A percentile compares a stretch with the other conserved stretches of the same genome.
Conservation (phyloP, 2,329 filamentous ascomycete species). For the Clarireedia sp. region DNA sequence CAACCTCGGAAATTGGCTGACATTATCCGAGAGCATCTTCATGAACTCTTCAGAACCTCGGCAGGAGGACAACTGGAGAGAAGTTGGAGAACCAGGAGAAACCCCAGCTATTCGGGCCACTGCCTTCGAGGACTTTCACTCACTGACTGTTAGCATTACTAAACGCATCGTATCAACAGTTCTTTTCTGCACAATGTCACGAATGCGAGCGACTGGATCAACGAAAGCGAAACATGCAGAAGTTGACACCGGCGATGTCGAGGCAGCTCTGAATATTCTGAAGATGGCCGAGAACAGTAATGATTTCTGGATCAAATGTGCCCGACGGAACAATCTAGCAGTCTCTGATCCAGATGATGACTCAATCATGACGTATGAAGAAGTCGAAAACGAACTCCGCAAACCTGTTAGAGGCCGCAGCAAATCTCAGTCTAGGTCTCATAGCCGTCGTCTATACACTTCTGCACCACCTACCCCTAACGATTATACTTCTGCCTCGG, state of each 20-base stretch:
- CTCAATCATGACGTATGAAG: conserved; percentile 31
- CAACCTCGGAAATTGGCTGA: conserved; percentile 50
- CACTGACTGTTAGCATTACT: conserved; percentile 58
- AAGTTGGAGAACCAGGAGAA: conserved; percentile 42
- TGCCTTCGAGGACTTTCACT: conserved; percentile 68
- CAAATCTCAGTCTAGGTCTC: conserved; percentile 12
- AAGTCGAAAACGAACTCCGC: conserved; percentile 23
- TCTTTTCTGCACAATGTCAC: conserved; percentile 62
- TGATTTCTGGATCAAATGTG: conserved; percentile 43
- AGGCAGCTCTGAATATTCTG: conserved; percentile 45
- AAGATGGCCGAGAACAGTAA: conserved; percentile 38
- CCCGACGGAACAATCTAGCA: conserved; percentile 43
- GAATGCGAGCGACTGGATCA: conserved; percentile 43
- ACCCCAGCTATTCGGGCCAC: conserved; percentile 66
- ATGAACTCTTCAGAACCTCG: conserved; percentile 59
- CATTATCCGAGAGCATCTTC: conserved; percentile 58
- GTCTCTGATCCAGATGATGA: conserved; percentile 35
- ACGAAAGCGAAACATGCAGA: conserved; percentile 28
- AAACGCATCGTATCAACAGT: conserved; percentile 61
- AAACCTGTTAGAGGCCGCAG: conserved; percentile 14
- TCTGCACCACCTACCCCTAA: neutral
- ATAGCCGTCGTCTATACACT: neutral
- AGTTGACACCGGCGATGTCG: conserved; percentile 34
- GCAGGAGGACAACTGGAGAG: conserved; percentile 59
- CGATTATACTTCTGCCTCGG: neutral